Percentiles rank a stretch among this genome's conserved stretches.
Conservation (phyloP, 1,284 basidiomycete species). For the Ceratobasidium theobromae region DNA sequence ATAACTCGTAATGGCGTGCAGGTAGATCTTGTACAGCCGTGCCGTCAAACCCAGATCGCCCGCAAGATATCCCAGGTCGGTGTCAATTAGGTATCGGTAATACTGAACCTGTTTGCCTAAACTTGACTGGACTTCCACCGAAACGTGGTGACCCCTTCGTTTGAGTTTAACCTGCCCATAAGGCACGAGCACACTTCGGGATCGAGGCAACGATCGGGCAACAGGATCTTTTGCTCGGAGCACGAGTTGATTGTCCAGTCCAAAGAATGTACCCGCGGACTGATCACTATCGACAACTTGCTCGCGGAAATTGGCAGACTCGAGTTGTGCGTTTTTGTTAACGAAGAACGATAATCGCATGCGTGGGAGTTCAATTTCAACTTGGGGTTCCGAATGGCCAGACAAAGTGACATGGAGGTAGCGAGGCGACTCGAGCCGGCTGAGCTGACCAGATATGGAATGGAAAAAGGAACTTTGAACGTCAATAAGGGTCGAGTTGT, state of each 20-base stretch:
- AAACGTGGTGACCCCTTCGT: conserved; percentile 26
- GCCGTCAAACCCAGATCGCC: conserved; percentile 42
- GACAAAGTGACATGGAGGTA: conserved; percentile 41
- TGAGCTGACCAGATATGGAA: conserved; percentile 43
- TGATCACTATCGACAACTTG: conserved; percentile 46
- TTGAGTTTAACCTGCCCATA: conserved; percentile 40
- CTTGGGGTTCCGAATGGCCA: background rate
- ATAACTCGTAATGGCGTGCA: conserved; percentile 51
- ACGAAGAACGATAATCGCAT: conserved; percentile 47
- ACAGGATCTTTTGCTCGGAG: conserved; percentile 41
- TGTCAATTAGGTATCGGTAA: conserved; percentile 47
- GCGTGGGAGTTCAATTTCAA: conserved; percentile 42
- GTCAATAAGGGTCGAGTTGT: conserved; percentile 38
- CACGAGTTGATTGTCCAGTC: conserved; percentile 48
- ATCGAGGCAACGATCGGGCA: conserved; percentile 30
- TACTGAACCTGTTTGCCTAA: background rate
- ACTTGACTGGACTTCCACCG: background rate
- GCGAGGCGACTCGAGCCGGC: conserved; percentile 42
- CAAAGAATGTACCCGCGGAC: conserved; percentile 47
- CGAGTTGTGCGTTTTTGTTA: conserved; percentile 39
- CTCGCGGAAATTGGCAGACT: conserved; percentile 45
- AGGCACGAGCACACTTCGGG: conserved; percentile 45
- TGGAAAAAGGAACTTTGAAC: conserved; percentile 43
- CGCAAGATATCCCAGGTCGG: conserved; percentile 46
- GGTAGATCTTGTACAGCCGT: conserved; percentile 47